phyloP scores from a whole-genome alignment of 805 yeast species.

The Metschnikowia anglica region DNA sequence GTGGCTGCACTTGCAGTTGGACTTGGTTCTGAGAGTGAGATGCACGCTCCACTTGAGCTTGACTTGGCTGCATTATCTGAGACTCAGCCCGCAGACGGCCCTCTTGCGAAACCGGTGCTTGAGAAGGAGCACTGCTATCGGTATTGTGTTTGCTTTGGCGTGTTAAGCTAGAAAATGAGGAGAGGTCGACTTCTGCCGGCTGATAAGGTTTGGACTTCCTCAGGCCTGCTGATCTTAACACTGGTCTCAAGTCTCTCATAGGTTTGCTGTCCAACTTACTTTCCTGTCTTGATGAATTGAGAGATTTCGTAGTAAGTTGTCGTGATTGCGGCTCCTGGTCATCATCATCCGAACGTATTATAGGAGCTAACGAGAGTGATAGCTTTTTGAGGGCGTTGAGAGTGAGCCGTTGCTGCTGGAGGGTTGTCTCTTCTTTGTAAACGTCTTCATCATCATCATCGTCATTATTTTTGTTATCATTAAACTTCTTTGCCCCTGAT shows the following conservation, averaged over 20 bases:
- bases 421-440: slow-evolving; percentile 36
- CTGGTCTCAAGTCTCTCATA: slow-evolving; percentile 5
- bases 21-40: slow-evolving; percentile 5
- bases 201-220: slow-evolving; percentile 36
- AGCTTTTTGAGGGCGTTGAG: slow-evolving; percentile 44
- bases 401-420: slow-evolving; percentile 44
- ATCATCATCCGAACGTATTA: slow-evolving; percentile 29
- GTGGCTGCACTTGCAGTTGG: neutral
- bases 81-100: neutral
- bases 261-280: slow-evolving; percentile 1
- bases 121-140: neutral
- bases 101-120: neutral
- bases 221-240: slow-evolving; percentile 4
- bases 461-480: neutral
- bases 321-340: slow-evolving; percentile 15
- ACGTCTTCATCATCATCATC: slow-evolving; percentile 23
- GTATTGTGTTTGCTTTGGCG: slow-evolving; percentile 32
- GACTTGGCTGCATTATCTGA: slow-evolving; percentile 8
- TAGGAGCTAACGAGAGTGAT: slow-evolving; percentile 42
- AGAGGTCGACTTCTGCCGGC: slow-evolving; percentile 47
- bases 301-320: slow-evolving; percentile 15
- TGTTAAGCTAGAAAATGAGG: slow-evolving; percentile 44
- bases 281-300: slow-evolving; percentile 8
- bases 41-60: slow-evolving; percentile 9
- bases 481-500: neutral